phyloP scores from a whole-genome alignment of 2,329 filamentous ascomycete species.

The Penicillium paneum region DNA sequence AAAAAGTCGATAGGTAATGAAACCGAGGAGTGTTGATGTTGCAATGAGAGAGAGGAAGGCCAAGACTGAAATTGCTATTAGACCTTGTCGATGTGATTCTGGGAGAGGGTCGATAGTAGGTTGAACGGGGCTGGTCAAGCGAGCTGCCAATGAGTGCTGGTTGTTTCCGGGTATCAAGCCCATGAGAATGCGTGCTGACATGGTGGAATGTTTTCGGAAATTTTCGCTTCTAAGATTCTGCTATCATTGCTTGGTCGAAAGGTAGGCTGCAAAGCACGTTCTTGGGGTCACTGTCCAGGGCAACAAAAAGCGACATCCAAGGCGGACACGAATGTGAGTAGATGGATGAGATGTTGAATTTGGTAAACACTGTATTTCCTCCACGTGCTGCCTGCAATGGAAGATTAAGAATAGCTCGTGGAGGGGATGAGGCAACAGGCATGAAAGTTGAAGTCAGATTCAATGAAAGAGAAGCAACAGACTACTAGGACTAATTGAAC shows the following conservation, averaged over 20 bases:
- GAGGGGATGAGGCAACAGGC: neutral
- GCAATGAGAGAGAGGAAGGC: slow-evolving; percentile 49
- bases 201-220: neutral
- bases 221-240: neutral
- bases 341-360: neutral
- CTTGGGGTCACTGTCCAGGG: neutral
- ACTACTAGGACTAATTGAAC: slow-evolving; percentile 5
- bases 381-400: neutral
- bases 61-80: slow-evolving; percentile 48
- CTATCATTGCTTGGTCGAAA: neutral
- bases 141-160: slow-evolving; percentile 19
- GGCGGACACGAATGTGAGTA: neutral
- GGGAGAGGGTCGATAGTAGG: slow-evolving; percentile 37
- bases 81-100: slow-evolving; percentile 36
- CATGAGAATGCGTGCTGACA: slow-evolving; percentile 15
- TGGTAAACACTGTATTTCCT: neutral
- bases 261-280: neutral
- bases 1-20: slow-evolving; percentile 52
- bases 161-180: slow-evolving; percentile 17
- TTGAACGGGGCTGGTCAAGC: slow-evolving; percentile 17
- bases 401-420: neutral
- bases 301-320: neutral
- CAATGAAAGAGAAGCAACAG: neutral
- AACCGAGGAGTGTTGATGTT: slow-evolving; percentile 43
- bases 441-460: neutral